A percentile compares a stretch with the other conserved stretches of the same genome.
phyloP scores from a whole-genome alignment of 352 stramenopile species.

The Thraustochytrium striatum region DNA sequence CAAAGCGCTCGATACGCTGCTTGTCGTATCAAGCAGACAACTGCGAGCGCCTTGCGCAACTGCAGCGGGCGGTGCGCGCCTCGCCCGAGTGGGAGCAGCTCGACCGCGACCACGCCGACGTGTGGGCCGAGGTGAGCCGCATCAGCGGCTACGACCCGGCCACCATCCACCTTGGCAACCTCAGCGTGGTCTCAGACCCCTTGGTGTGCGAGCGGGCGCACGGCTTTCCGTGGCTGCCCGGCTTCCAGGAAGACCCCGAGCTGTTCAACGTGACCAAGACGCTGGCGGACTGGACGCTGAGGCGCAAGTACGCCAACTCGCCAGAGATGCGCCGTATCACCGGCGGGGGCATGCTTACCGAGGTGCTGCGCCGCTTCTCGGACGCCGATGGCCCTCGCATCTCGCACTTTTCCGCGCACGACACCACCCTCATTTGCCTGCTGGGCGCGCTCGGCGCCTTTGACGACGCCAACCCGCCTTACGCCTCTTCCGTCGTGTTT shows the following conservation, averaged over 20 bases:
- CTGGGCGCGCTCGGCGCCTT: constrained; percentile 24
- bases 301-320: background rate
- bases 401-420: constrained; percentile 45
- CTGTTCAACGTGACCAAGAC: constrained; percentile 5
- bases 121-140: background rate
- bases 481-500: constrained; percentile 47
- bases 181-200: constrained; percentile 15
- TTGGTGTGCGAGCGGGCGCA: constrained; percentile 27
- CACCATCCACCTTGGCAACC: background rate
- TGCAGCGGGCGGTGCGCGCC: background rate
- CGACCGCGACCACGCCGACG: background rate
- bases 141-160: background rate
- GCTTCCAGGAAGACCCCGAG: background rate
- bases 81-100: background rate
- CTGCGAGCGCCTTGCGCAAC: constrained; percentile 6
- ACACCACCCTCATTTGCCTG: constrained; percentile 34
- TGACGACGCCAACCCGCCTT: constrained; percentile 43
- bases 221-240: constrained; percentile 7
- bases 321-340: background rate
- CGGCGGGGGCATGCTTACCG: constrained; percentile 17
- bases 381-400: background rate
- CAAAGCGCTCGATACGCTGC: background rate
- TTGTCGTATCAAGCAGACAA: constrained; percentile 1
- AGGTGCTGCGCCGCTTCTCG: constrained; percentile 20
- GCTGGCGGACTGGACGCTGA: background rate